These are phyloP conservation scores for Mycena floridula DNA, from an alignment of 768 basidiomycete genomes.

Conservation along the genomic window DNA sequence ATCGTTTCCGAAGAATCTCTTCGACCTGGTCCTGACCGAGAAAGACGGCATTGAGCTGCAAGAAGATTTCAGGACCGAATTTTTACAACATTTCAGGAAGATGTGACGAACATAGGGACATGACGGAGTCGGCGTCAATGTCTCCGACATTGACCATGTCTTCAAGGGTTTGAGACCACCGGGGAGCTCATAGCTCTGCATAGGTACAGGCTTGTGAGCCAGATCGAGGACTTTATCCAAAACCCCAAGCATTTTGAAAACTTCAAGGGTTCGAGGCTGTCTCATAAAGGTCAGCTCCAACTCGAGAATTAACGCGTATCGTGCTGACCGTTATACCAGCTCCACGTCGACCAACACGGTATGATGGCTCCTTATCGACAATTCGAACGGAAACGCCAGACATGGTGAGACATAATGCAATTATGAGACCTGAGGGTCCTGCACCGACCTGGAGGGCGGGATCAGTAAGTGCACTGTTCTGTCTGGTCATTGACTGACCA, in stretches of 20 bases:
- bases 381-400: conserved; percentile 24
- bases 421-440: conserved; percentile 22
- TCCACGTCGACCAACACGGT: conserved; percentile 12
- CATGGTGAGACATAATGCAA: conserved; percentile 19
- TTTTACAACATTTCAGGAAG: neutral
- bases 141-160: neutral
- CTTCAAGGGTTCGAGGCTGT: conserved; percentile 12
- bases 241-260: neutral
- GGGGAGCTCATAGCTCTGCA: neutral
- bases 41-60: neutral
- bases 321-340: conserved; percentile 4
- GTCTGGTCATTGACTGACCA: too few relatives aligned
- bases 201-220: neutral
- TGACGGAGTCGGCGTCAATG: neutral
- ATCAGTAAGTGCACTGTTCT: too few relatives aligned
- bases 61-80: neutral
- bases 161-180: neutral
- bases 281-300: neutral
- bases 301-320: neutral
- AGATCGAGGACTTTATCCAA: neutral
- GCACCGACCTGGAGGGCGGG: conserved; percentile 21
- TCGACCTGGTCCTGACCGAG: neutral
- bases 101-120: neutral
- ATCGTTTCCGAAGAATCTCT: neutral
- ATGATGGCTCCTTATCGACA: conserved; percentile 18